phyloP scores from a whole-genome alignment of 2,329 filamentous ascomycete species.

The Macrophomina tecta region DNA sequence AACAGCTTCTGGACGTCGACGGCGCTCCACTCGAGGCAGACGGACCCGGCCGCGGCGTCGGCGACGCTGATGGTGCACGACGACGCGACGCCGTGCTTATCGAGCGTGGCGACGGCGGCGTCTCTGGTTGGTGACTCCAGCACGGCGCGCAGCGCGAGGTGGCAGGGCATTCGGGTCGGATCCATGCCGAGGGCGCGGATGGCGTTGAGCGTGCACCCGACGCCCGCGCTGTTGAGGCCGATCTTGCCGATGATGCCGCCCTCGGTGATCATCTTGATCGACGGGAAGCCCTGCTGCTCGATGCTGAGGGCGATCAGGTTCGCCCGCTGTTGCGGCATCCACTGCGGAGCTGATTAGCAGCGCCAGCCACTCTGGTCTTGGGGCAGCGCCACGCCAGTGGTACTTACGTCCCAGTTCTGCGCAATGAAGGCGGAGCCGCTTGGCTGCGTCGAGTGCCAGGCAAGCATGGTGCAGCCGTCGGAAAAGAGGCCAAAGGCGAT shows the following conservation, averaged over 20 bases:
- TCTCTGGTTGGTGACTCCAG: constrained; percentile 59
- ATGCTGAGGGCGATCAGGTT: constrained; percentile 60
- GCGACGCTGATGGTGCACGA: constrained; percentile 62
- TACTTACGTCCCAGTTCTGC: constrained; percentile 64
- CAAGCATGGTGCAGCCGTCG: constrained; percentile 64
- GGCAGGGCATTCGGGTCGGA: constrained; percentile 60
- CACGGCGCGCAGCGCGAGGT: constrained; percentile 63
- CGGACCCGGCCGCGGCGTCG: constrained; percentile 49
- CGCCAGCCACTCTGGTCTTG: background rate
- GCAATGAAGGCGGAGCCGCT: constrained; percentile 48
- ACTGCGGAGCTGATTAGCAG: constrained; percentile 42
- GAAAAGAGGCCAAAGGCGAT: constrained; percentile 63
- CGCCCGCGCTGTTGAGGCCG: constrained; percentile 64
- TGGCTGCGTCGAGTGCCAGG: constrained; percentile 46
- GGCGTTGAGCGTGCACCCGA: constrained; percentile 67
- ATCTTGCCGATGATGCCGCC: constrained; percentile 70
- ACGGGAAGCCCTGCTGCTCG: constrained; percentile 50
- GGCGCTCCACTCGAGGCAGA: constrained; percentile 56
- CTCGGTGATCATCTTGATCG: constrained; percentile 64
- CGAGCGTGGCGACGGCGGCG: constrained; percentile 54
- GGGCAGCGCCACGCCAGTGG: background rate
- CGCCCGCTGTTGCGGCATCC: constrained; percentile 57
- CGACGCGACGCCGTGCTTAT: constrained; percentile 56
- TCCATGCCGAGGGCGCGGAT: constrained; percentile 64
- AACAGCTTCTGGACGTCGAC: constrained; percentile 28